Percentiles rank a stretch among this genome's conserved stretches.
These are phyloP conservation scores for Alternaria atra DNA, from an alignment of 2,329 filamentous ascomycete species.

Conservation along the genomic window DNA sequence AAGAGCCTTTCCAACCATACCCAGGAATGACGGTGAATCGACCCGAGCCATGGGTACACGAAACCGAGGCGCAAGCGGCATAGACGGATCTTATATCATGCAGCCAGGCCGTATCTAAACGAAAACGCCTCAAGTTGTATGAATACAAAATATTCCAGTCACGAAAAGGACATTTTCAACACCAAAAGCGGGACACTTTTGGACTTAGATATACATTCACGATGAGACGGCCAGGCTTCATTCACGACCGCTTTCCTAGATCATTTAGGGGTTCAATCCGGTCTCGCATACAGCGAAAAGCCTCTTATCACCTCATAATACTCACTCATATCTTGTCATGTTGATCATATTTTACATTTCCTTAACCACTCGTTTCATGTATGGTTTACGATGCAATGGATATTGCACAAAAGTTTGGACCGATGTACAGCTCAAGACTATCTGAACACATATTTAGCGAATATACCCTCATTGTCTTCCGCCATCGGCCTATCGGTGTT, in stretches of 20 bases:
- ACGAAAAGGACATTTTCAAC: not conserved
- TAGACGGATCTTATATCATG: not conserved
- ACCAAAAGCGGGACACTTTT: not conserved
- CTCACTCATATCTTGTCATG: not conserved
- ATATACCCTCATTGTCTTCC: not conserved
- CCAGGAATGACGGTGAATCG: slow-evolving; percentile 2
- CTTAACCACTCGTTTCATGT: not conserved
- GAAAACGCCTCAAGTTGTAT: not conserved
- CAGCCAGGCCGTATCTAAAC: not conserved
- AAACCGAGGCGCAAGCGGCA: not conserved
- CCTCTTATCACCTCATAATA: not conserved
- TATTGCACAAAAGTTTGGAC: not conserved
- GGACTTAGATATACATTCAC: not conserved
- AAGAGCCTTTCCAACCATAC: not conserved
- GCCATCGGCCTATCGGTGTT: rapidly evolving
- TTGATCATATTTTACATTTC: not conserved
- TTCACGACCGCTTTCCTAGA: not conserved
- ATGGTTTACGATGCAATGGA: not conserved
- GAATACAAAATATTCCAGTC: not conserved
- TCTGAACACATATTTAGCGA: not conserved
- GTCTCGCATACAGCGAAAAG: not conserved
- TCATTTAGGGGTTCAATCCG: not conserved
- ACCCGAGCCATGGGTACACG: not conserved
- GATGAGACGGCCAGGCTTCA: not conserved
- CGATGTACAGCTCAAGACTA: not conserved